These are phyloP conservation scores for Rhizophagus clarus DNA, from an alignment of 192 early-diverging fungal genomes.

Conservation along the genomic window DNA sequence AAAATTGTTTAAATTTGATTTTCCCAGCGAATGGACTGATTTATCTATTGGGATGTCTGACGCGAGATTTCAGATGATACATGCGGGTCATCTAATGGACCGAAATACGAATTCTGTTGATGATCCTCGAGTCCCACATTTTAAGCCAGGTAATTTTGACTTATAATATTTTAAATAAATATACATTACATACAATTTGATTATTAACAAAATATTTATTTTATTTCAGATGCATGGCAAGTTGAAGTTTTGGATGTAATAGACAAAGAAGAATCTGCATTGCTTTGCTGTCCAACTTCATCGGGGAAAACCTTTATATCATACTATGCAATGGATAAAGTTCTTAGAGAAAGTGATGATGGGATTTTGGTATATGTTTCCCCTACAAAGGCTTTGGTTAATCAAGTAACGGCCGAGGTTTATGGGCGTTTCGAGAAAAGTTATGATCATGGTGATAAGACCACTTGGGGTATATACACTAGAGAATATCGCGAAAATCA, in stretches of 20 bases:
- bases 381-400: constrained; percentile 50
- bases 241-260: constrained; percentile 41
- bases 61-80: constrained; percentile 37
- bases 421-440: constrained; percentile 47
- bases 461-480: constrained; percentile 44
- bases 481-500: constrained; percentile 41
- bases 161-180: not conserved
- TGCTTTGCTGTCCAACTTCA: constrained; percentile 48
- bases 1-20: not conserved
- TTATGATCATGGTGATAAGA: constrained; percentile 34
- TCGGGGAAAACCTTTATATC: constrained; percentile 51
- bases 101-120: constrained; percentile 35
- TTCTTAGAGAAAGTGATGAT: constrained; percentile 41
- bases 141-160: constrained; percentile 35
- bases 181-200: no score
- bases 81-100: constrained; percentile 40
- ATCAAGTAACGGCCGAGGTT: constrained; percentile 50
- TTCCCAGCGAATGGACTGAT: not conserved
- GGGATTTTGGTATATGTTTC: constrained; percentile 46
- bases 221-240: constrained; percentile 43
- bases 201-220: not conserved
- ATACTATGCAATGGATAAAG: constrained; percentile 53
- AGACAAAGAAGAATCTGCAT: constrained; percentile 43
- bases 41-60: constrained; percentile 24
- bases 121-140: constrained; percentile 37